A percentile compares a stretch with the other conserved stretches of the same genome.
These are phyloP conservation scores for Benincasa hispida DNA, from an alignment of 306 rosid species.

Conservation along the genomic window DNA sequence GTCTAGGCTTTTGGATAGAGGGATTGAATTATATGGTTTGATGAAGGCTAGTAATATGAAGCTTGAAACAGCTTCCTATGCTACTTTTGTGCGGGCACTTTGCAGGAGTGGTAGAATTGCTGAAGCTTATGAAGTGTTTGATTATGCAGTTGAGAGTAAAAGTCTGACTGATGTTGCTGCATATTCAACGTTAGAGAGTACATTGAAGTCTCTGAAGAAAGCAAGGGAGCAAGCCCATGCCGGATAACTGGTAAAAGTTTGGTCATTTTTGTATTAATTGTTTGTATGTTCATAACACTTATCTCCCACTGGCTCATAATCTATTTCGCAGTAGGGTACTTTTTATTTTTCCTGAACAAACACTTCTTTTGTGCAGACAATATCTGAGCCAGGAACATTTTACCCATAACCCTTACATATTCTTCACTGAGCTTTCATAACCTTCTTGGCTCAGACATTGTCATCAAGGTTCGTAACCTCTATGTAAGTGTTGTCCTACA, in stretches of 20 bases:
- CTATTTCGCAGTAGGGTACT: too few relatives aligned
- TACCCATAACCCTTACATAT: too few relatives aligned
- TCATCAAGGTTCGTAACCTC: not conserved
- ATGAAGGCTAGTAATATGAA: constrained; percentile 48
- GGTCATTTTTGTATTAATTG: not conserved
- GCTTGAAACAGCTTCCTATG: constrained; percentile 75
- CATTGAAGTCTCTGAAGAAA: constrained; percentile 56
- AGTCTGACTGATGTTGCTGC: constrained; percentile 66
- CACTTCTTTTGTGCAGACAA: too few relatives aligned
- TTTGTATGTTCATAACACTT: not conserved
- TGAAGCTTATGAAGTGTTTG: constrained; percentile 79
- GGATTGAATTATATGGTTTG: constrained; percentile 45
- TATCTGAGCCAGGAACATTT: too few relatives aligned
- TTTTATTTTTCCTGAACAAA: too few relatives aligned
- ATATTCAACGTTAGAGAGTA: constrained; percentile 59
- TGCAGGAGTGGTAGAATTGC: constrained; percentile 72
- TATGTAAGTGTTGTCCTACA: not conserved
- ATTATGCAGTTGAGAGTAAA: constrained; percentile 80
- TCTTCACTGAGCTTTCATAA: too few relatives aligned
- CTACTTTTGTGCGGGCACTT: constrained; percentile 57
- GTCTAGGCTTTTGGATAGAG: constrained; percentile 55
- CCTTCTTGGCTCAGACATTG: too few relatives aligned
- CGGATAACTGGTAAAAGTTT: constrained; percentile 26
- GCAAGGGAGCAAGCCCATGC: constrained; percentile 43
- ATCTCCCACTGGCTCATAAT: too few relatives aligned